phyloP scores from a whole-genome alignment of 2,329 filamentous ascomycete genomes.

The Trichoderma cornu-damae region DNA sequence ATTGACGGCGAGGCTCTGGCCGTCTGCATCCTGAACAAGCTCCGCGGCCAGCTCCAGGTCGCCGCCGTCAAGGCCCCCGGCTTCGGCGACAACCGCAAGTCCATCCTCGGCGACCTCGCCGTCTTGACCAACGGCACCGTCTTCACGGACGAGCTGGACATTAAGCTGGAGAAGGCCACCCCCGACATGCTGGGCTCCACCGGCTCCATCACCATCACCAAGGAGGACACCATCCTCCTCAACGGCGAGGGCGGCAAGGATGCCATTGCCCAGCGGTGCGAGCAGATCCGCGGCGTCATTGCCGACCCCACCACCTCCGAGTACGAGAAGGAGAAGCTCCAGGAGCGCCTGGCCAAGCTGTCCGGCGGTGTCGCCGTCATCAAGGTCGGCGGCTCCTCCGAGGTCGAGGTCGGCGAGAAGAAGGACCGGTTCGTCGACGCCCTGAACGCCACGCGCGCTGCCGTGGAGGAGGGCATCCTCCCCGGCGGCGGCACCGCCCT shows the following conservation, averaged over 20 bases:
- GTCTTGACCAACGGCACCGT: slow-evolving; percentile 95
- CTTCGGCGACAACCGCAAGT: slow-evolving; percentile 99
- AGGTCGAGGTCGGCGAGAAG: slow-evolving; percentile 99
- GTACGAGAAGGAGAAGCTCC: slow-evolving; percentile 99
- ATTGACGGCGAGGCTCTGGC: slow-evolving; percentile 98
- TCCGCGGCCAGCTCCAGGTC: slow-evolving; percentile 97
- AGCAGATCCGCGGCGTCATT: slow-evolving; percentile 98
- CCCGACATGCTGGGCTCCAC: slow-evolving; percentile 94
- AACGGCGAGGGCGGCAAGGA: slow-evolving; percentile 98
- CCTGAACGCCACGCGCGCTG: slow-evolving; percentile 93
- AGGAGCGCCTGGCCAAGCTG: slow-evolving; percentile 98
- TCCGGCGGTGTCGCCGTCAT: slow-evolving; percentile 98
- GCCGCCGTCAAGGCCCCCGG: slow-evolving; percentile 97
- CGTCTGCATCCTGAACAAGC: slow-evolving; percentile 99
- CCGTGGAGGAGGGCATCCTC: slow-evolving; percentile 98
- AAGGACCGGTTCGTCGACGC: slow-evolving; percentile 99
- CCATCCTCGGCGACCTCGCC: slow-evolving; percentile 92
- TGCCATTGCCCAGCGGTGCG: slow-evolving; percentile 85
- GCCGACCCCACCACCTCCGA: slow-evolving; percentile 89
- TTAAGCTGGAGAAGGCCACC: slow-evolving; percentile 98
- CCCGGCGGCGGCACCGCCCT: slow-evolving; percentile 97
- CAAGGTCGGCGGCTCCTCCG: slow-evolving; percentile 95
- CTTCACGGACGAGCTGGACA: slow-evolving; percentile 96
- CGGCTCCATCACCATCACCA: slow-evolving; percentile 98
- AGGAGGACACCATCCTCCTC: slow-evolving; percentile 98